A percentile compares a stretch with the other conserved stretches of the same genome.
phyloP scores from a whole-genome alignment of 2,329 filamentous ascomycete genomes.

The Colletotrichum tofieldiae region DNA sequence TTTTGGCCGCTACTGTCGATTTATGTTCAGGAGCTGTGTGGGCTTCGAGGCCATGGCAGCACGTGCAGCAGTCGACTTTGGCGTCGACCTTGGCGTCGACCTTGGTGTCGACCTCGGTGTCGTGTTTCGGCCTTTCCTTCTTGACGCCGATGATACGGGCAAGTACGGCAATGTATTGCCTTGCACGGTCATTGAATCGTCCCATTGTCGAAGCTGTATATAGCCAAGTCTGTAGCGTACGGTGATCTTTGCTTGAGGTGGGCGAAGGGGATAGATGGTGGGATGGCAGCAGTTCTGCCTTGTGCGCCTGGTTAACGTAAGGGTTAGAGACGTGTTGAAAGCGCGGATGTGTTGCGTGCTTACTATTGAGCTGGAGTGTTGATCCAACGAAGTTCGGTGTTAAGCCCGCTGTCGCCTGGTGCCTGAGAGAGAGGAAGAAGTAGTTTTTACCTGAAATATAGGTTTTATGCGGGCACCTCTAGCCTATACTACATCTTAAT shows the following conservation, averaged over 20 bases:
- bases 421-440: background rate
- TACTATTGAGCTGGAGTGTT: constrained; percentile 10
- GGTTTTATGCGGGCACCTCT: background rate
- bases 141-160: constrained; percentile 15
- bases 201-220: constrained; percentile 13
- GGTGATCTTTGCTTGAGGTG: background rate
- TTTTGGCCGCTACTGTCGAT: background rate
- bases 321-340: background rate
- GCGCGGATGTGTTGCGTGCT: constrained; percentile 12
- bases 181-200: constrained; percentile 12
- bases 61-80: constrained; percentile 13
- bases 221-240: background rate
- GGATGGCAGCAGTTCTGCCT: constrained; percentile 6
- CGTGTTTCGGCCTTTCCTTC: background rate
- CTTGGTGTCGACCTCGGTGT: constrained; percentile 6
- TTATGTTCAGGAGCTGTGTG: background rate
- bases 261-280: constrained; percentile 16
- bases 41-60: background rate
- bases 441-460: background rate
- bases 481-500: background rate
- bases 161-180: constrained; percentile 5
- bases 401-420: background rate
- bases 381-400: background rate
- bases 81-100: background rate
- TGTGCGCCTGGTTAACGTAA: constrained; percentile 6